Conservation (phyloP, 768 basidiomycete species). For the Tulasnella sp. region DNA sequence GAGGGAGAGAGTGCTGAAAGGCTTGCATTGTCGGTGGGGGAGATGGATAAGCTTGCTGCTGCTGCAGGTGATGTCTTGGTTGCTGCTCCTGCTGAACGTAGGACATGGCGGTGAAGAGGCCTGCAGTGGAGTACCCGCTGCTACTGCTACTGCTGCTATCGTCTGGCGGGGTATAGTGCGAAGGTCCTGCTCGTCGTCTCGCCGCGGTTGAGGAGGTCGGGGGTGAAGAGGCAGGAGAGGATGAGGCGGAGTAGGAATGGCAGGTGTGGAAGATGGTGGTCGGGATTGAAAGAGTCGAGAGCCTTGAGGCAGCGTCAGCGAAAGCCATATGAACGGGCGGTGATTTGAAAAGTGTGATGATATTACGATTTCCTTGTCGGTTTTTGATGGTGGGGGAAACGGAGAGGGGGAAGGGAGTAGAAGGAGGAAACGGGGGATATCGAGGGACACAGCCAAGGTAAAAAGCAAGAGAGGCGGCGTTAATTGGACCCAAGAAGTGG, state of each 20-base stretch:
- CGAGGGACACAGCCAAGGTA: not conserved
- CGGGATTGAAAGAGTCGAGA: conserved; percentile 1
- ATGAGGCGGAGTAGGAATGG: not conserved
- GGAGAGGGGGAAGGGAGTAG: not conserved
- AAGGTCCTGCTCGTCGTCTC: not conserved
- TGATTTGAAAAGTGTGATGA: not conserved
- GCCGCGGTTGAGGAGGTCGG: not conserved
- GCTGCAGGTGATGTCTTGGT: not conserved
- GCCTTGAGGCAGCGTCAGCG: not conserved
- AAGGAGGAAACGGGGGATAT: not conserved
- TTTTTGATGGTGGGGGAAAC: not conserved
- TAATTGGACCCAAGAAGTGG: not conserved
- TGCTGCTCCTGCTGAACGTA: not conserved
- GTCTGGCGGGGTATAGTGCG: not conserved
- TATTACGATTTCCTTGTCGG: not conserved
- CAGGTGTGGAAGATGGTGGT: not conserved
- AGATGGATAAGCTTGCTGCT: not conserved
- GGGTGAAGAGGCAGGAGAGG: not conserved
- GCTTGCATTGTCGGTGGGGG: not conserved
- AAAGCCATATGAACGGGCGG: not conserved
- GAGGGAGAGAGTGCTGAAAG: not conserved
- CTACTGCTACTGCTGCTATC: not conserved
- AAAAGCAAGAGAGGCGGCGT: not conserved
- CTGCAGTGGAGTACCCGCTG: not conserved
- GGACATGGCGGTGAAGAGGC: not conserved